Conservation (phyloP, 2,329 filamentous ascomycete species). For the Ascosphaera acerosa region DNA sequence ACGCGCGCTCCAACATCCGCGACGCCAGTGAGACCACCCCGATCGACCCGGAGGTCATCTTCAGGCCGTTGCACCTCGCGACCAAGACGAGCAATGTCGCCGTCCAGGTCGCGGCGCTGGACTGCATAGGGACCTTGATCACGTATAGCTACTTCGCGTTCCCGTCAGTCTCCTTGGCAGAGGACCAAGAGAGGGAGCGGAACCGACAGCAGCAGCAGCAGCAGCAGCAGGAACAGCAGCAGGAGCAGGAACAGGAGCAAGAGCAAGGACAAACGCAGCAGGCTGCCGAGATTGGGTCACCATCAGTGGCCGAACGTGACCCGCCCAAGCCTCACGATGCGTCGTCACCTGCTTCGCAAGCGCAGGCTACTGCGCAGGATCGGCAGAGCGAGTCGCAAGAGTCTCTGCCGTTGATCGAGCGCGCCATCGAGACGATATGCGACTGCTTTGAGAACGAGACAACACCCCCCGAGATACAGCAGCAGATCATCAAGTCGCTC, state of each 20-base stretch:
- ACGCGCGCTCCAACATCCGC: constrained; percentile 65
- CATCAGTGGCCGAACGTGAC: neutral
- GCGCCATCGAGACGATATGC: constrained; percentile 96
- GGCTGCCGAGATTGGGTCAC: no score
- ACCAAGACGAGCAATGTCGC: constrained; percentile 66
- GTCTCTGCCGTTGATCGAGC: constrained; percentile 53
- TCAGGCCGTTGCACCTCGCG: constrained; percentile 70
- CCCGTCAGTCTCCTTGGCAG: constrained; percentile 20
- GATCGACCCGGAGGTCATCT: constrained; percentile 77
- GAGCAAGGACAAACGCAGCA: constrained; percentile 5
- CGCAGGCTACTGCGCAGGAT: neutral
- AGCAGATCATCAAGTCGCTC: constrained; percentile 94
- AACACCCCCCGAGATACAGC: constrained; percentile 72
- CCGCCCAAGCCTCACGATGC: neutral
- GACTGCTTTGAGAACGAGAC: constrained; percentile 96
- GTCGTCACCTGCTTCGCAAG: no score
- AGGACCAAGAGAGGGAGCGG: constrained; percentile 5
- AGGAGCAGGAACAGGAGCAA: constrained; percentile 1
- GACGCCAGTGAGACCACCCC: constrained; percentile 46
- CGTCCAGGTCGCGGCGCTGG: constrained; percentile 69
- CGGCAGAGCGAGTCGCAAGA: neutral
- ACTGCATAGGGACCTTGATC: constrained; percentile 96
- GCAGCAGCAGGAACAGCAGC: constrained; percentile 7
- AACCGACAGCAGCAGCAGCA: neutral
- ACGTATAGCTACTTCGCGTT: constrained; percentile 96